These are phyloP conservation scores for Zancudomyces culisetae DNA, from an alignment of 371 early-diverging fungal genomes.

Conservation along the genomic window DNA sequence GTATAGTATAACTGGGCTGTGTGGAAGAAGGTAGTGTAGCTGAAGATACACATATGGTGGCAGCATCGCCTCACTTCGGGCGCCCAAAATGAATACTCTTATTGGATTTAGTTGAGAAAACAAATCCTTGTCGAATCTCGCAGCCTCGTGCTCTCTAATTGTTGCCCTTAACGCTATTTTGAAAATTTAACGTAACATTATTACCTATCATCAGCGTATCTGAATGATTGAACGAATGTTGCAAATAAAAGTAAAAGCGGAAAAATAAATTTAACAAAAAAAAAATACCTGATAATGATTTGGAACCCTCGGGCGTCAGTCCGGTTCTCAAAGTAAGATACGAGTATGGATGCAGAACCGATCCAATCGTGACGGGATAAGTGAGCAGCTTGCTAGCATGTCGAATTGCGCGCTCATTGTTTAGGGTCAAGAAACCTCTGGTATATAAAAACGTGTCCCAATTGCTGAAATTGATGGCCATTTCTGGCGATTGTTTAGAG, in stretches of 20 bases:
- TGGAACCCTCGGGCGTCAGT: constrained; percentile 47
- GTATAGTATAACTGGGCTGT: constrained; percentile 54
- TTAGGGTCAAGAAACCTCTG: constrained; percentile 56
- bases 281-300: constrained; percentile 9
- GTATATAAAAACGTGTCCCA: constrained; percentile 74
- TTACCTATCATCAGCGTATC: no score
- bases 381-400: constrained; percentile 65
- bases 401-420: constrained; percentile 51
- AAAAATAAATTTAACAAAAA: not conserved
- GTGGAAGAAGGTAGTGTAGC: constrained; percentile 55
- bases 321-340: constrained; percentile 42
- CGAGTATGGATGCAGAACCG: constrained; percentile 49
- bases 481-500: constrained; percentile 51
- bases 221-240: no score
- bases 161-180: constrained; percentile 50
- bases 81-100: constrained; percentile 54
- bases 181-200: constrained; percentile 1
- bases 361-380: constrained; percentile 65
- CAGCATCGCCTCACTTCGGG: constrained; percentile 58
- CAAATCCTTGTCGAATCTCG: constrained; percentile 23
- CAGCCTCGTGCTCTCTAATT: constrained; percentile 30
- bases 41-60: constrained; percentile 62
- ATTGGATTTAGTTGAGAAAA: constrained; percentile 26
- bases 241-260: not conserved
- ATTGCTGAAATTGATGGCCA: constrained; percentile 53